Conservation (phyloP, 495 filamentous ascomycete genomes). For the Pseudevernia furfuracea region DNA sequence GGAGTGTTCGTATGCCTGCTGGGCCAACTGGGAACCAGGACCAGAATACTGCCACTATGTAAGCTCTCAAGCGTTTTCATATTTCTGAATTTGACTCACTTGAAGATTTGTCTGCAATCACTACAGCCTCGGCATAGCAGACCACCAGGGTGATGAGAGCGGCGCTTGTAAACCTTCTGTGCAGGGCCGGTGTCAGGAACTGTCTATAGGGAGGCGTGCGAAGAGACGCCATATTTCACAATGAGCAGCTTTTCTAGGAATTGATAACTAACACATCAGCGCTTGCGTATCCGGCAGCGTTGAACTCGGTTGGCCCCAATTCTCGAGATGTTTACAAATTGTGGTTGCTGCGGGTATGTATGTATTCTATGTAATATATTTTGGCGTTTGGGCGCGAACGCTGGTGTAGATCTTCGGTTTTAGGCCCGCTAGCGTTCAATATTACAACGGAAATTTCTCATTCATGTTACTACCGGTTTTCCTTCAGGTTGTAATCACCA, state of each 20-base stretch:
- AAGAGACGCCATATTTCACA: neutral
- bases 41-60: constrained; percentile 58
- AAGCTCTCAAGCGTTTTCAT: constrained; percentile 13
- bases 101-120: constrained; percentile 62
- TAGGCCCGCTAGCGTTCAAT: neutral
- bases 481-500: too few species aligned
- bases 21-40: constrained; percentile 74
- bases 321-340: neutral
- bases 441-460: neutral
- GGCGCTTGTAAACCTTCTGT: constrained; percentile 75
- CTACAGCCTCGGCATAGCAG: constrained; percentile 67
- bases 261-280: neutral
- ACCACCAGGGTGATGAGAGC: constrained; percentile 55
- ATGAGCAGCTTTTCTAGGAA: neutral
- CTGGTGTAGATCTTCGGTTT: neutral
- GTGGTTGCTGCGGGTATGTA: neutral
- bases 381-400: neutral
- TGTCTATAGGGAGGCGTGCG: constrained; percentile 63
- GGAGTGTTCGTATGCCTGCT: constrained; percentile 61
- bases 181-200: constrained; percentile 81
- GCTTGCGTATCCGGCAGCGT: neutral
- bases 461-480: too few species aligned
- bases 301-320: neutral
- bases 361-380: neutral
- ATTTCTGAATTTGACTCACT: constrained; percentile 41